Base-by-base conservation (phyloP, 306 rosid species). In the Luffa acutangula region DNA sequence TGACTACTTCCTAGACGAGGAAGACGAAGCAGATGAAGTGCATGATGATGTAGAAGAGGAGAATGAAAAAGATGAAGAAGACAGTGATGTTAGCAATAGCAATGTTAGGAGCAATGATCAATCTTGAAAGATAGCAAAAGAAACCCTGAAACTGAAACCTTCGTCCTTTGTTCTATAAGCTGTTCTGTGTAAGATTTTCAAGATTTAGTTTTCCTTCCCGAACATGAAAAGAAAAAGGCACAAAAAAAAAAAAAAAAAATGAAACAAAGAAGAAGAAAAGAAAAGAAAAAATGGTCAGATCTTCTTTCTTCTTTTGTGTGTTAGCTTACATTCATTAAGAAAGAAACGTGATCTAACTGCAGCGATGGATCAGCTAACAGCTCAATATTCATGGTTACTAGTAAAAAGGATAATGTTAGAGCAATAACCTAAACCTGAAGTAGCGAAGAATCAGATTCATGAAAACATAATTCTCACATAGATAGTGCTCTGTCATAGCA, bases 1-100 rank as follows among this genome's bases (percentile, higher is more conserved):
- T 13, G 85, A 87, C 3, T 87, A 89, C 49, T 42, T 57, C 48
- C 13, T n/a, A 0, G 88, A 83, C 37, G 89, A 82, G 11, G 75
- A 69, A 20, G 84, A 85, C 0, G 90, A 80, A 7, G 82, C 69
- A 0, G 82, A 77, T 0, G 87, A 78, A 3, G 82, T 81, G 0
- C 51, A 43, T 21, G 54, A 78, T 60, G 74, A 25, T 58, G 51
- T 34, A 3, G 88, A 79, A 42, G 88, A 81, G 11, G 58, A 62
- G 17, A 84, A 83, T 0, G 89, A 74, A 3, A 77, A 79, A 0
- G 79, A 71, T 0, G 86, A 79, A 0, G 87, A 81, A 6, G 83
- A 85, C 31, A 41, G 3, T 25, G 57, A 48, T 45, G 75, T 17
- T 66, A 36, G 74, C 46, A 7, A 37, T 66, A 36, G 74, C 46